Percentiles rank a stretch among this genome's conserved stretches.
Conservation (phyloP, 2,329 filamentous ascomycete species). For the Aureobasidium subglaciale region DNA sequence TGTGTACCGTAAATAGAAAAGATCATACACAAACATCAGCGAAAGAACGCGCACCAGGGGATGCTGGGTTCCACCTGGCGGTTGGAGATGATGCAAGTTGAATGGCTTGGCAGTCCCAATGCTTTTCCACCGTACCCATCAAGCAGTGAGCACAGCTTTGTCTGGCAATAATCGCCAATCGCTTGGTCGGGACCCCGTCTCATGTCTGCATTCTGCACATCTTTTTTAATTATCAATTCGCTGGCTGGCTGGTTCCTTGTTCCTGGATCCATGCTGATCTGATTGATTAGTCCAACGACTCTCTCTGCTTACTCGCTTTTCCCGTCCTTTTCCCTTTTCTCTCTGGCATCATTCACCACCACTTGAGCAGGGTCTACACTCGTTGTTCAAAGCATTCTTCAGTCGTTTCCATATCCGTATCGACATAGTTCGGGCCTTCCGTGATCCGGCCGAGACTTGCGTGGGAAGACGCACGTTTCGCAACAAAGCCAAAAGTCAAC, state of each 20-base stretch:
- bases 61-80: conserved; percentile 1
- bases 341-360: background rate
- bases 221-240: conserved; percentile 7
- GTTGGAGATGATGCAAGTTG: conserved; percentile 13
- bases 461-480: conserved; percentile 6
- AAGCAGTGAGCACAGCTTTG: background rate
- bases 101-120: conserved; percentile 9
- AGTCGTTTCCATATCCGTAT: conserved; percentile 1
- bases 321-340: background rate
- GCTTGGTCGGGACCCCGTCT: conserved; percentile 1
- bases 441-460: conserved; percentile 3
- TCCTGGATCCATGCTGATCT: conserved; percentile 12
- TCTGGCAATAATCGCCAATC: background rate
- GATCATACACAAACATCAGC: background rate
- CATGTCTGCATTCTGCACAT: conserved; percentile 8
- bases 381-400: background rate
- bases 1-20: conserved; percentile 3
- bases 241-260: background rate
- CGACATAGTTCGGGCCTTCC: background rate
- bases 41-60: conserved; percentile 5
- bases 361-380: background rate
- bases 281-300: conserved; percentile 2
- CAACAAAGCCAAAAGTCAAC: conserved; percentile 4
- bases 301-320: conserved; percentile 1
- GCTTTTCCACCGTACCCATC: background rate